phyloP scores from a whole-genome alignment of 371 early-diverging fungal genomes.

The Nematocida sp. region DNA sequence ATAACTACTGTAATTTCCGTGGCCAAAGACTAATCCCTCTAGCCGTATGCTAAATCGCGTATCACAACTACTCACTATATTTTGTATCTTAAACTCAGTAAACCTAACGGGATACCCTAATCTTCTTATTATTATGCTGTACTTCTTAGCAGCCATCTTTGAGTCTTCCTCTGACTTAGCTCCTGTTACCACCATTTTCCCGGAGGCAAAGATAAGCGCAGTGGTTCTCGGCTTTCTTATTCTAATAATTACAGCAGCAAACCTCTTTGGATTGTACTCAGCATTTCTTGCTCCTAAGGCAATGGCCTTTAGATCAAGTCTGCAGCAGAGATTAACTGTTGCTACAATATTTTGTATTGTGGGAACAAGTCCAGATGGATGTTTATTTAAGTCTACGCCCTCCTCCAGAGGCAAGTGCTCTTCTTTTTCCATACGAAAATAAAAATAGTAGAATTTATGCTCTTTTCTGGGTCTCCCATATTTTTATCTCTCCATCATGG shows the following conservation, averaged over 20 bases:
- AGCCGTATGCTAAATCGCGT: slow-evolving; percentile 97
- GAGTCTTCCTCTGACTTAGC: slow-evolving; percentile 73
- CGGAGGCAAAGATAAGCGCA: slow-evolving; percentile 97
- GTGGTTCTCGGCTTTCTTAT: slow-evolving; percentile 97
- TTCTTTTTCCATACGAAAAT: slow-evolving; percentile 46
- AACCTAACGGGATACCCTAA: slow-evolving; percentile 96
- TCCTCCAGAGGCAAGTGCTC: slow-evolving; percentile 23
- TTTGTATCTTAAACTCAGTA: slow-evolving; percentile 98
- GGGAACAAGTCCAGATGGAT: slow-evolving; percentile 60
- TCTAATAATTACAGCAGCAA: slow-evolving; percentile 99
- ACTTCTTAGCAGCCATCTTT: slow-evolving; percentile 95
- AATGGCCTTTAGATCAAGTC: slow-evolving; percentile 95
- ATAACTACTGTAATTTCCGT: slow-evolving; percentile 92
- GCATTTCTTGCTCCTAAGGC: slow-evolving; percentile 99
- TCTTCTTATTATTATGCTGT: slow-evolving; percentile 97
- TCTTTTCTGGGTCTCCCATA: slow-evolving; percentile 22
- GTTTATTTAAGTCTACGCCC: slow-evolving; percentile 47
- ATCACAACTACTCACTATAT: slow-evolving; percentile 98
- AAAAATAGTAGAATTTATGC: slow-evolving; percentile 26
- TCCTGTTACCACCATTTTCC: slow-evolving; percentile 85
- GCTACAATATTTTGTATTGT: slow-evolving; percentile 86
- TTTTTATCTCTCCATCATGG: slow-evolving; percentile 36
- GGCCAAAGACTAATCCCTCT: slow-evolving; percentile 93
- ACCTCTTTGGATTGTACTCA: slow-evolving; percentile 99
- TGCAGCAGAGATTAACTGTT: slow-evolving; percentile 97